phyloP scores from a whole-genome alignment of 2,329 filamentous ascomycete genomes.

The Aspergillus ochraceus region DNA sequence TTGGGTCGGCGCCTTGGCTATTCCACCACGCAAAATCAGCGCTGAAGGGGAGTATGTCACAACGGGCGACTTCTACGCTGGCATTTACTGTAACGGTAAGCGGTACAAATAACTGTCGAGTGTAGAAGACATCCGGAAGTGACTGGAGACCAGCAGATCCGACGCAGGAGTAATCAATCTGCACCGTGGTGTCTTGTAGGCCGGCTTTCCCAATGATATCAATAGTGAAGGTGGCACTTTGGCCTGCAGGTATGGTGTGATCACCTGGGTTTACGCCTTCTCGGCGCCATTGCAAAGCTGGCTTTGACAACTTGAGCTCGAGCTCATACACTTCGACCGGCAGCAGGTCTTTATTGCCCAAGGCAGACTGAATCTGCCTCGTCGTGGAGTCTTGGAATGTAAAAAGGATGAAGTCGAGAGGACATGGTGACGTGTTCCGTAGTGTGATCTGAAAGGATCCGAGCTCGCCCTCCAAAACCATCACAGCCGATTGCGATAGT shows the following conservation, averaged over 20 bases:
- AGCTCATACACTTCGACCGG: constrained; percentile 82
- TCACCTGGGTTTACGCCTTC: constrained; percentile 48
- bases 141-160: constrained; percentile 68
- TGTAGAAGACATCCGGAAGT: constrained; percentile 70
- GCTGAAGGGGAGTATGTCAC: constrained; percentile 75
- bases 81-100: constrained; percentile 89
- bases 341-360: constrained; percentile 74
- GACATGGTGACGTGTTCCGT: constrained; percentile 72
- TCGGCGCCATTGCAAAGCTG: constrained; percentile 62
- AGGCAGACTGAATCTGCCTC: constrained; percentile 69
- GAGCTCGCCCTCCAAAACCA: constrained; percentile 89
- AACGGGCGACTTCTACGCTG: constrained; percentile 76
- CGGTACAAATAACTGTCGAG: constrained; percentile 76
- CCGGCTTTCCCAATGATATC: constrained; percentile 86
- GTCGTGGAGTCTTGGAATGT: constrained; percentile 90
- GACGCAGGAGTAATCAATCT: constrained; percentile 85
- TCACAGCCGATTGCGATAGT: constrained; percentile 79
- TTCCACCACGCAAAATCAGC: constrained; percentile 67
- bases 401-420: constrained; percentile 81
- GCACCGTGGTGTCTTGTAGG: constrained; percentile 73
- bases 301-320: constrained; percentile 74
- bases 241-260: constrained; percentile 64
- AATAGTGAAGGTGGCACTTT: constrained; percentile 71
- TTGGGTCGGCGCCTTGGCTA: constrained; percentile 17
- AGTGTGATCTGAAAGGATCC: constrained; percentile 76